A percentile compares a stretch with the other conserved stretches of the same genome.
Evolutionary conservation across 2,329 filamentous ascomycete genomes (phyloP).

Genomic region (Fusarium nurragi): DNA sequence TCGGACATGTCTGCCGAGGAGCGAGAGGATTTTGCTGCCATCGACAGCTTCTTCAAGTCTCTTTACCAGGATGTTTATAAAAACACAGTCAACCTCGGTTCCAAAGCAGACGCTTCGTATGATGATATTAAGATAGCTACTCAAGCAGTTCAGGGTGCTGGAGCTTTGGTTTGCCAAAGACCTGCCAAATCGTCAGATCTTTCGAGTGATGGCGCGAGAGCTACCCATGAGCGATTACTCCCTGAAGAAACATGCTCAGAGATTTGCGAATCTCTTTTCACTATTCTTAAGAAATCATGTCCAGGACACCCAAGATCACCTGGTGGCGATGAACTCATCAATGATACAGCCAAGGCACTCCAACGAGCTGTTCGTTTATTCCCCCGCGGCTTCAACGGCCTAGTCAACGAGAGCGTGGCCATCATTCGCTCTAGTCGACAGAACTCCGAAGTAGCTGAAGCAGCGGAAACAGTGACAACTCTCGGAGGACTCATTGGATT

Average conservation of each 20-base stretch:
- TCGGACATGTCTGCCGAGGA: constrained; percentile 49
- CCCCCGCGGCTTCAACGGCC: constrained; percentile 48
- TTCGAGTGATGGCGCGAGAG: not conserved
- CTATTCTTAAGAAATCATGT: constrained; percentile 43
- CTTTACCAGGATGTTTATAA: constrained; percentile 58
- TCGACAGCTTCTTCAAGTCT: constrained; percentile 51
- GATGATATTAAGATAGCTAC: constrained; percentile 55
- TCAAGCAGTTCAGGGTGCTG: constrained; percentile 58
- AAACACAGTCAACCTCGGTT: constrained; percentile 47
- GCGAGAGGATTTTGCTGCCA: constrained; percentile 50
- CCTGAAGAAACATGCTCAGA: constrained; percentile 49
- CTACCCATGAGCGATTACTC: constrained; percentile 46
- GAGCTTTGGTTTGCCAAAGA: constrained; percentile 56
- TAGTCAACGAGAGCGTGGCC: constrained; percentile 46
- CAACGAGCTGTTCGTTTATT: constrained; percentile 52
- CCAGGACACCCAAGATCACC: constrained; percentile 28
- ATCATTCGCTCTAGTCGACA: constrained; percentile 43
- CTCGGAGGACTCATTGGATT: constrained; percentile 58
- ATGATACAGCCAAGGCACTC: constrained; percentile 54
- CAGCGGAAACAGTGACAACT: constrained; percentile 45
- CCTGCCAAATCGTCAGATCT: constrained; percentile 34
- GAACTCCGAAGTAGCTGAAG: constrained; percentile 28
- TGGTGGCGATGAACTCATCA: constrained; percentile 51
- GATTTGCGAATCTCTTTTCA: constrained; percentile 51
- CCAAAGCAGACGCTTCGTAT: constrained; percentile 43